Evolutionary conservation across 768 basidiomycete species (phyloP).

Genomic region (Podaxis sp.): DNA sequence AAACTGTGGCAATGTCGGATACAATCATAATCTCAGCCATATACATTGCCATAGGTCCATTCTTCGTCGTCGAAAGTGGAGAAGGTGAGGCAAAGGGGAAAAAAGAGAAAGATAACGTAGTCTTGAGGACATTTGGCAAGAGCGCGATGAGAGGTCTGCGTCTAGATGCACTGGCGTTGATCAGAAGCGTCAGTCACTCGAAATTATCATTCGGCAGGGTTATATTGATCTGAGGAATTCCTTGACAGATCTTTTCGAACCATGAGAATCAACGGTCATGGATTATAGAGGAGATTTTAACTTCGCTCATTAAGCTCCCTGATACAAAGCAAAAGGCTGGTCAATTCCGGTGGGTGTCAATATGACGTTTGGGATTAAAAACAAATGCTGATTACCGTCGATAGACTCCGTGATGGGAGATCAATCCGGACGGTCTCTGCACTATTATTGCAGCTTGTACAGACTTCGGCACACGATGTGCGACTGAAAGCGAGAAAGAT

Average conservation of each 20-base stretch:
- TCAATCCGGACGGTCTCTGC: constrained; percentile 94
- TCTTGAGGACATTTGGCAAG: constrained; percentile 66
- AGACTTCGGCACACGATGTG: constrained; percentile 91
- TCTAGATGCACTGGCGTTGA: constrained; percentile 76
- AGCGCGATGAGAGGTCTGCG: constrained; percentile 80
- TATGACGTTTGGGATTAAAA: not conserved
- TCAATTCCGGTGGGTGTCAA: constrained; percentile 67
- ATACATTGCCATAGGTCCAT: constrained; percentile 91
- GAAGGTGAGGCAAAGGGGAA: constrained; percentile 43
- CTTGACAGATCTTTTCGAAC: constrained; percentile 77
- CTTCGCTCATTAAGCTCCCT: constrained; percentile 84
- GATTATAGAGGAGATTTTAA: constrained; percentile 97
- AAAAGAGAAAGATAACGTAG: constrained; percentile 54
- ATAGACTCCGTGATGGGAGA: constrained; percentile 84
- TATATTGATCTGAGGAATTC: not conserved
- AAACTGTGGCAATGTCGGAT: constrained; percentile 80
- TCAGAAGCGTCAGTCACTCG: constrained; percentile 68
- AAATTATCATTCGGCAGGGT: not conserved
- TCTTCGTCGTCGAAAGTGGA: constrained; percentile 77
- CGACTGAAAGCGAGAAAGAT: constrained; percentile 61
- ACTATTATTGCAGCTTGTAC: constrained; percentile 90
- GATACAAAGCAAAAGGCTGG: constrained; percentile 88
- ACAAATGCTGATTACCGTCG: not conserved
- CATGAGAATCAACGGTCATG: constrained; percentile 89
- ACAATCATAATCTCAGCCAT: constrained; percentile 88